These are phyloP conservation scores for Ascodesmis nigricans DNA, from an alignment of 495 filamentous ascomycete species.

Conservation along the genomic window DNA sequence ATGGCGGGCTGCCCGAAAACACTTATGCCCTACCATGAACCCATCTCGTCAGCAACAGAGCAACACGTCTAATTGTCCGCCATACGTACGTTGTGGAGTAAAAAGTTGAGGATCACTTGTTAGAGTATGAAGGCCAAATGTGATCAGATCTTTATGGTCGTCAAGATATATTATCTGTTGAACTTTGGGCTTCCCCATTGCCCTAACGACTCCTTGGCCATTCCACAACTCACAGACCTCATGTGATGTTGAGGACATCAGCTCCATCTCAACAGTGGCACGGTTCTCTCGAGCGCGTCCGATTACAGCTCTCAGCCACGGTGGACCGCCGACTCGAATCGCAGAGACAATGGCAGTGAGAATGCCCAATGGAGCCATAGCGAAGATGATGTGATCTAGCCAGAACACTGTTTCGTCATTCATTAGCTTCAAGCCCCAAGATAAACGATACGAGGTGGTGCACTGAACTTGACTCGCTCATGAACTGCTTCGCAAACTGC, in stretches of 20 bases:
- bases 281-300: constrained; percentile 22
- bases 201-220: constrained; percentile 12
- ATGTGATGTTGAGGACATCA: constrained; percentile 22
- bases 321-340: constrained; percentile 29
- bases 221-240: constrained; percentile 18
- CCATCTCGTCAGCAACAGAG: too few species aligned
- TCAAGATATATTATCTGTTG: constrained; percentile 9
- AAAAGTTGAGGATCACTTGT: neutral
- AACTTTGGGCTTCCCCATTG: constrained; percentile 10
- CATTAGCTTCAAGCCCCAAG: too few species aligned
- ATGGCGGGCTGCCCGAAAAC: too few species aligned
- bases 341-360: constrained; percentile 30
- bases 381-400: constrained; percentile 32
- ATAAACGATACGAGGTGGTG: too few species aligned
- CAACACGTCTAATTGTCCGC: neutral
- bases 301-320: constrained; percentile 30
- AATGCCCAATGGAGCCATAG: constrained; percentile 32
- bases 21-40: too few species aligned
- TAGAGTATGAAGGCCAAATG: too few species aligned
- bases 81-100: neutral
- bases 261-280: constrained; percentile 21
- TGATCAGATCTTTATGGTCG: neutral
- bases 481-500: constrained; percentile 32
- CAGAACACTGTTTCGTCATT: too few species aligned
- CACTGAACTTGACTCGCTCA: constrained; percentile 31